These are phyloP conservation scores for Ophiocordyceps unilateralis DNA, from an alignment of 2,329 filamentous ascomycete genomes.

Conservation along the genomic window DNA sequence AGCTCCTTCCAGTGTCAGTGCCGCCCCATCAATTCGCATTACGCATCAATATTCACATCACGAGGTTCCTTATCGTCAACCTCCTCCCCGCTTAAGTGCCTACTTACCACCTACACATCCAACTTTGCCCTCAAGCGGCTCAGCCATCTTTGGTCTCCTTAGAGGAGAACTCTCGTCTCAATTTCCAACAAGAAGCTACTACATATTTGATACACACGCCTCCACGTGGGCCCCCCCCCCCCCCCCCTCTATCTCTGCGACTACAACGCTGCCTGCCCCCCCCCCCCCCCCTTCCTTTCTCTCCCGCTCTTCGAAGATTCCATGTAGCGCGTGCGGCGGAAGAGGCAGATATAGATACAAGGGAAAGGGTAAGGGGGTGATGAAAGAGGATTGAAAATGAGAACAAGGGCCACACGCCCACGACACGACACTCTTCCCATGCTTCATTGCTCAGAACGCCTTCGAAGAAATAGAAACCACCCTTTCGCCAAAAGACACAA, in stretches of 20 bases:
- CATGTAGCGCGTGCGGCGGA: background rate
- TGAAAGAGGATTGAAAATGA: conserved; percentile 7
- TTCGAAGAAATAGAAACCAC: conserved; percentile 6
- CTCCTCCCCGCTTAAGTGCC: too few relatives aligned
- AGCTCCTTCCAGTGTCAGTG: too few relatives aligned
- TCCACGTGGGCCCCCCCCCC: background rate
- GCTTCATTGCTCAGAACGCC: conserved; percentile 14
- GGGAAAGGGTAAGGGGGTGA: background rate
- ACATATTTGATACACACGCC: conserved; percentile 2
- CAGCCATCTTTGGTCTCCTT: too few relatives aligned
- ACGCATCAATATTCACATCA: too few relatives aligned
- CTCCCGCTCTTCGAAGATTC: background rate
- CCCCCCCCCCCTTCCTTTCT: background rate
- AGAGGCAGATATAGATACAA: background rate
- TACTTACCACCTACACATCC: too few relatives aligned
- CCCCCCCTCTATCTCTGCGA: background rate
- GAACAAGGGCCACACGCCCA: conserved; percentile 2
- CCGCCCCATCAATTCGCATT: too few relatives aligned
- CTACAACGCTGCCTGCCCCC: background rate
- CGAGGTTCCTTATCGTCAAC: too few relatives aligned
- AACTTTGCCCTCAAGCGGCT: too few relatives aligned
- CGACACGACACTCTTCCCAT: conserved; percentile 7
- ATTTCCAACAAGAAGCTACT: conserved; percentile 3
- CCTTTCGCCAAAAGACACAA: background rate
- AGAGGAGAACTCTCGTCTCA: background rate